Evolutionary conservation across 768 basidiomycete genomes (phyloP).

Genomic region (Leccinum disarticulatum): DNA sequence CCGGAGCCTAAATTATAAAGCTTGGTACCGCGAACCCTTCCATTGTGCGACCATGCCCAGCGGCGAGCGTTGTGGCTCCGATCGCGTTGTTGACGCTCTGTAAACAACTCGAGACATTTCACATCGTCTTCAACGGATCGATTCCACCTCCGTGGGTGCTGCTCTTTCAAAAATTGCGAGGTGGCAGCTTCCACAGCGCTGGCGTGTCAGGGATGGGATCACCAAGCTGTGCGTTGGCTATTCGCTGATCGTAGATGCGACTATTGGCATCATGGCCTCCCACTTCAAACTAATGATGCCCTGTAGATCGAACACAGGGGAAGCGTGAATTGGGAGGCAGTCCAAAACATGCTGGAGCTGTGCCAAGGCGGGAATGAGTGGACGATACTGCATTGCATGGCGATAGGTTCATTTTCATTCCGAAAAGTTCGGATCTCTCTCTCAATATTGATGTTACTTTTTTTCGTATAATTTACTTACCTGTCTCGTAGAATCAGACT

Average conservation of each 20-base stretch:
- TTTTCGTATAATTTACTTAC: not conserved
- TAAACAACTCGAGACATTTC: slow-evolving; percentile 12
- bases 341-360: slow-evolving; percentile 6
- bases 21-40: slow-evolving; percentile 14
- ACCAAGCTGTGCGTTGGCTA: slow-evolving; percentile 15
- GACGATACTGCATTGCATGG: too few species aligned
- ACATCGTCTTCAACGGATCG: slow-evolving; percentile 20
- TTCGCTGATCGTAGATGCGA: slow-evolving; percentile 15
- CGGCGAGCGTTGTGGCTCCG: slow-evolving; percentile 11
- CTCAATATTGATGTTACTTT: not conserved
- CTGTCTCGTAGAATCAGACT: not conserved
- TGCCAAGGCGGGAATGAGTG: not conserved
- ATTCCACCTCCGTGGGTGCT: not conserved
- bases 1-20: slow-evolving; percentile 14
- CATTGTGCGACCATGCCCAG: slow-evolving; percentile 4
- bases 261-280: slow-evolving; percentile 1
- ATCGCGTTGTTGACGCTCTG: slow-evolving; percentile 17
- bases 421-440: not conserved
- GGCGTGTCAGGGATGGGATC: slow-evolving; percentile 7
- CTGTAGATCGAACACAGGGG: not conserved
- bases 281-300: slow-evolving; percentile 20
- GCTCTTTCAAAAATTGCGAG: not conserved
- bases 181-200: not conserved
- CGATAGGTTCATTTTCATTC: not conserved
- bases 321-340: slow-evolving; percentile 7